These are phyloP conservation scores for Komagataea norvegica DNA, from an alignment of 1,139 yeast genomes.

Conservation along the genomic window DNA sequence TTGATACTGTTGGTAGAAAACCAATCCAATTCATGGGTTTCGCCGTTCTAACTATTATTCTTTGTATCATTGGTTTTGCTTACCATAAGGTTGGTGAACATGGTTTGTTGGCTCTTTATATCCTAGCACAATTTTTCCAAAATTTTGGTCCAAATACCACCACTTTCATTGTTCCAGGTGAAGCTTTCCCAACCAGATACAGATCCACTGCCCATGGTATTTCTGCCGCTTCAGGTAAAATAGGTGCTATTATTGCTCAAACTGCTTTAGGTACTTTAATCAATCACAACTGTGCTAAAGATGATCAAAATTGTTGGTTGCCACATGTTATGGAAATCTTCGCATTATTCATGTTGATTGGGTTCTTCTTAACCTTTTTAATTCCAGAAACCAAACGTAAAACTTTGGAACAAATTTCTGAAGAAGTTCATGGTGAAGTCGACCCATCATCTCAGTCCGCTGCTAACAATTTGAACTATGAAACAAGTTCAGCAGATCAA, in stretches of 20 bases:
- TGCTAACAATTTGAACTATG: too few relatives aligned
- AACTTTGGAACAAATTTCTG: constrained; percentile 78
- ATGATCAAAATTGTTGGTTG: constrained; percentile 61
- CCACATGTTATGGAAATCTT: constrained; percentile 91
- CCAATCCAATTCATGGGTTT: constrained; percentile 76
- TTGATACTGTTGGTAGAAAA: constrained; percentile 78
- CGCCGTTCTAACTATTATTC: constrained; percentile 57
- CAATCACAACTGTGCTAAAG: constrained; percentile 65
- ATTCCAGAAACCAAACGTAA: constrained; percentile 88
- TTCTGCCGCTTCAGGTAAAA: constrained; percentile 93
- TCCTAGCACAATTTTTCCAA: constrained; percentile 77
- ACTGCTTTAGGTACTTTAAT: constrained; percentile 82
- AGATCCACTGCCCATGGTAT: constrained; percentile 98
- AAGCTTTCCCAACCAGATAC: constrained; percentile 92
- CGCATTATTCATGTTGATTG: constrained; percentile 84
- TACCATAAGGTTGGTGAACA: constrained; percentile 59
- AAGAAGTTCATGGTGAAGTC: constrained; percentile 73
- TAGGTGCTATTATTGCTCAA: constrained; percentile 96
- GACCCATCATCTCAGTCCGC: too few relatives aligned
- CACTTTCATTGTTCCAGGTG: constrained; percentile 95
- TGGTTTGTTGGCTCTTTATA: constrained; percentile 70
- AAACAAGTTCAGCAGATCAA: constrained; percentile 19
- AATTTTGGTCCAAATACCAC: constrained; percentile 96
- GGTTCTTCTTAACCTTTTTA: constrained; percentile 58
- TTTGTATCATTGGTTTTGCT: constrained; percentile 75